Evolutionary conservation across 805 yeast genomes (phyloP), one percentile per base, ranked within the genome.

Genomic region (Yarrowia sp.): DNA sequence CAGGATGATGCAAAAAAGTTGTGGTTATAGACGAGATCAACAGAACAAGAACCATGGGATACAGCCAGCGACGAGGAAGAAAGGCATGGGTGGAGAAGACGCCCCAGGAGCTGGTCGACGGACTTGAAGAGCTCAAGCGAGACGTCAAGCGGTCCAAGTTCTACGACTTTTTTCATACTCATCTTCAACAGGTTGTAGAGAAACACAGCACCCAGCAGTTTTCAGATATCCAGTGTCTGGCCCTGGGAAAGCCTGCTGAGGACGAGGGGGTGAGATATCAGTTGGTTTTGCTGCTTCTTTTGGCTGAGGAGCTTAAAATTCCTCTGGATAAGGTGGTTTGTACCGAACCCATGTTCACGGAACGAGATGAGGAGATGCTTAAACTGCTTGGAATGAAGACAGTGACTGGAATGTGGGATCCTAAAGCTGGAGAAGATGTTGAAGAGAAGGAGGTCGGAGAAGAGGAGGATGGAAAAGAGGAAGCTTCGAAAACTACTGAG

Each of bases 181-280:
- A 40, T 14, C 32, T 66, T 12, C 36, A 54, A 8, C 21, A 43
- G 11, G 58, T 21, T 9, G 58, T 61, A 19, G 32, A 56, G 19
- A 28, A 51, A 49, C 33, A 63, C 24, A 51, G n/a, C 48, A 16
- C 65, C 65, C 30, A 49, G 22, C 16, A 41, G 30, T 38, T 65
- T 40, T 48, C 35, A 12, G 26, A 52, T 16, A 79, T 89, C 67
- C 77, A 91, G 69, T 89, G 93, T 70, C 73, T 89, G 32, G 96
- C 93, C 0, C 75, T 89, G 21, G 96, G 96, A 0, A 79, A 85
- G 5, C 88, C 90, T 4, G 73, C 82, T 14, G 82, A 81, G 7
- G 86, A 83, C 63, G 72, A 70, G n/a, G 82, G 83, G 24, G 88
- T 93, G 1, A 75, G 84, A 43, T 88, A 81, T 72, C 96, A 89